Conservation (phyloP, 2,329 filamentous ascomycete species). For the Microcyclosporella mali region DNA sequence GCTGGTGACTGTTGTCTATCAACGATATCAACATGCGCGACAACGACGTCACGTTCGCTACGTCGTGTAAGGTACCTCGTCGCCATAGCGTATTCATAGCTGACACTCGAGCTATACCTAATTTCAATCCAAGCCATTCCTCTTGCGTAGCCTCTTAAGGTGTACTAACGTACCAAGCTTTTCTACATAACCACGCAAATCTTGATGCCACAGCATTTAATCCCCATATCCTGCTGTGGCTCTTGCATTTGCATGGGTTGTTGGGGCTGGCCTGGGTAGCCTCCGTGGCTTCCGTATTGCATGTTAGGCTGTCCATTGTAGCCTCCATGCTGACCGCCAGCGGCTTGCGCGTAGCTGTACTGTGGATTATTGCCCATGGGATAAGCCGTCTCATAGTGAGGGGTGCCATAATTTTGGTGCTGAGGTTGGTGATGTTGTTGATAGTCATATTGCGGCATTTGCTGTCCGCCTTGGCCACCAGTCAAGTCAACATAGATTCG, state of each 20-base stretch:
- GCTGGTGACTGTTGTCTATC: too few species aligned
- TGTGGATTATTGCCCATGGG: conserved; percentile 28
- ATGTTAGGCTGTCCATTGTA: conserved; percentile 37
- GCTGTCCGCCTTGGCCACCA: conserved; percentile 56
- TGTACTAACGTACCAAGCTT: background rate
- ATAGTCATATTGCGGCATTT: conserved; percentile 35
- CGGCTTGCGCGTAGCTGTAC: conserved; percentile 35
- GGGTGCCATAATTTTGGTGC: conserved; percentile 35
- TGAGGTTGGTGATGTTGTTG: conserved; percentile 37
- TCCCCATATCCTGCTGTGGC: conserved; percentile 22
- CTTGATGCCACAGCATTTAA: conserved; percentile 31
- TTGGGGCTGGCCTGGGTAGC: conserved; percentile 36
- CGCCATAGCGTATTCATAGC: too few species aligned
- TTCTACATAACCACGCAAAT: conserved; percentile 32
- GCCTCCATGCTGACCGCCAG: conserved; percentile 26
- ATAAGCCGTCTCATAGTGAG: conserved; percentile 36
- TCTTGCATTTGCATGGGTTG: conserved; percentile 35
- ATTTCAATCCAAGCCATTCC: too few species aligned
- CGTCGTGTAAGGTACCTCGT: too few species aligned
- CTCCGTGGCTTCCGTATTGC: conserved; percentile 35
- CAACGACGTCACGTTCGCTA: too few species aligned
- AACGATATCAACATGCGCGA: too few species aligned
- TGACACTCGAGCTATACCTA: too few species aligned
- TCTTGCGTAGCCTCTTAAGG: too few species aligned
- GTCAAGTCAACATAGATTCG: conserved; percentile 82